Conservation (phyloP, 148 eudicot species). For the Spergularia marina region DNA sequence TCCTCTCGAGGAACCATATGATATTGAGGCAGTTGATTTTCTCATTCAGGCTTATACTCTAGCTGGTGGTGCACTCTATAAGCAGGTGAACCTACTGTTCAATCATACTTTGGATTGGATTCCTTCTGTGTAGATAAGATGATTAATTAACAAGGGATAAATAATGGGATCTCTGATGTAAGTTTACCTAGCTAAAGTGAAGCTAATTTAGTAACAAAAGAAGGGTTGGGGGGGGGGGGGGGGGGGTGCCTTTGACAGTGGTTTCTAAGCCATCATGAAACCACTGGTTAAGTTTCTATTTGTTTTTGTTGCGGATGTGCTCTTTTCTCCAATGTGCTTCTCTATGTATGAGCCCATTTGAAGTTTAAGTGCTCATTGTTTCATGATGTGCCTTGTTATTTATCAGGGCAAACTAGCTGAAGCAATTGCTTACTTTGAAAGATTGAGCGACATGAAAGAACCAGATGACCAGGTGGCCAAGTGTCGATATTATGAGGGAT, state of each 20-base stretch:
- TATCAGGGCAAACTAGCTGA: conserved; percentile 59
- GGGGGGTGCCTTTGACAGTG: neutral
- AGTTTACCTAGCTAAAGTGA: no score
- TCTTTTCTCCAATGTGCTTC: neutral
- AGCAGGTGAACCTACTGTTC: conserved; percentile 42
- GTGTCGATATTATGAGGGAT: conserved; percentile 68
- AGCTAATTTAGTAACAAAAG: no score
- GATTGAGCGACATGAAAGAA: conserved; percentile 58
- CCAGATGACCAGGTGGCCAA: conserved; percentile 64
- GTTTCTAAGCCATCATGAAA: neutral
- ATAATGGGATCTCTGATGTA: no score
- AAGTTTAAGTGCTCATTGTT: neutral
- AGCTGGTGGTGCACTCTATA: conserved; percentile 57
- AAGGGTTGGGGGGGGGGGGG: neutral
- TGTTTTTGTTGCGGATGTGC: neutral
- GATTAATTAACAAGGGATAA: neutral
- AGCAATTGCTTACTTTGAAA: conserved; percentile 67
- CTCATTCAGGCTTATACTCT: conserved; percentile 65
- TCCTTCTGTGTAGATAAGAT: neutral
- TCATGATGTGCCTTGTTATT: neutral
- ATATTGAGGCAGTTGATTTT: conserved; percentile 55
- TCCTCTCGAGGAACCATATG: conserved; percentile 41
- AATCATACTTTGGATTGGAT: neutral
- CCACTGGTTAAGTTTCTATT: no score
- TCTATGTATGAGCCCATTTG: neutral